phyloP scores from a whole-genome alignment of 352 stramenopile species.

The Phytophthora cactorum region DNA sequence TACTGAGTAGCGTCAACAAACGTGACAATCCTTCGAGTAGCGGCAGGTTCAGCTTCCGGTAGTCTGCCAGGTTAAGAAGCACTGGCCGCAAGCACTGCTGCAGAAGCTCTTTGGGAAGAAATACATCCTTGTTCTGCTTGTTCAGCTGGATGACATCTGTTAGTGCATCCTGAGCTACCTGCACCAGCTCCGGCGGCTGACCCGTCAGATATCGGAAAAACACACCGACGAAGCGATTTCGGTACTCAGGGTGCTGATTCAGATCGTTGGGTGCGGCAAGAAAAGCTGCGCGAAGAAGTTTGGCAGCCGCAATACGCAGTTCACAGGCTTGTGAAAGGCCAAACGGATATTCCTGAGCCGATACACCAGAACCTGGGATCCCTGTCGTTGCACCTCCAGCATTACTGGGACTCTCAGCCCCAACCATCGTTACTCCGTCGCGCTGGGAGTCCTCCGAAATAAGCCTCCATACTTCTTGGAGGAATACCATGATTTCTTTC shows the following conservation, averaged over 20 bases:
- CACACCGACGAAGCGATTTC: constrained; percentile 87
- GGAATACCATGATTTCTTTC: constrained; percentile 86
- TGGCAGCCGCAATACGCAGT: constrained; percentile 88
- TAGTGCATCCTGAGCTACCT: constrained; percentile 81
- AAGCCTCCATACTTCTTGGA: constrained; percentile 86
- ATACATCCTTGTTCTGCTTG: constrained; percentile 87
- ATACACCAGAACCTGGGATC: constrained; percentile 49
- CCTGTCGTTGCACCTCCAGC: constrained; percentile 31
- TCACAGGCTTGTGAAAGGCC: constrained; percentile 82
- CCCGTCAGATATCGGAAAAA: constrained; percentile 93
- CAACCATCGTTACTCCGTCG: constrained; percentile 32
- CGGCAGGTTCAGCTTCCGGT: constrained; percentile 96
- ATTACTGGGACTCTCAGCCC: constrained; percentile 32
- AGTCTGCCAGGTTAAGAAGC: constrained; percentile 96
- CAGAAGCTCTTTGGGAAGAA: constrained; percentile 95
- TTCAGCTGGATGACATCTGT: constrained; percentile 87
- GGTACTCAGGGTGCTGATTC: constrained; percentile 84
- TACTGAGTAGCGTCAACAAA: constrained; percentile 94
- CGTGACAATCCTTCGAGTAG: constrained; percentile 93
- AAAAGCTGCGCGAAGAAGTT: constrained; percentile 88
- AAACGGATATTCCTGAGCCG: constrained; percentile 88
- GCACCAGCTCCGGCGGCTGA: constrained; percentile 82
- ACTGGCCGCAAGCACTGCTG: constrained; percentile 96
- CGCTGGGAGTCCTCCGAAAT: constrained; percentile 77
- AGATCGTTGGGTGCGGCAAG: constrained; percentile 81